These are phyloP conservation scores for Symbiodinium natans DNA, from an alignment of 73 alveolate genomes.

Conservation along the genomic window DNA sequence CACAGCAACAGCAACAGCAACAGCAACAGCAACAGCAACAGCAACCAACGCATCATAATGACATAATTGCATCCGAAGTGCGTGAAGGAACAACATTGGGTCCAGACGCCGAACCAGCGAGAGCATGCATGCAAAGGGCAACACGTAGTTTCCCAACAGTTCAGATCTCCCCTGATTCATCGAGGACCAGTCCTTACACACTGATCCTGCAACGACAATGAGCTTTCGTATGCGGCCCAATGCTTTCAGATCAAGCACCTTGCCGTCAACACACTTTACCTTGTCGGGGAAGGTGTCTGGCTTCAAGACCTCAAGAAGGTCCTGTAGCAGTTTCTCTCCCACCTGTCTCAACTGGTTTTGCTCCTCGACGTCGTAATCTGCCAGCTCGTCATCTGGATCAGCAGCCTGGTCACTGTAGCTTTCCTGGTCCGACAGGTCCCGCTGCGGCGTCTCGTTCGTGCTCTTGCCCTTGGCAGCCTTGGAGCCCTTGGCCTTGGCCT, in stretches of 20 bases:
- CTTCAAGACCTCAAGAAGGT: background rate
- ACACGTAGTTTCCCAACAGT: background rate
- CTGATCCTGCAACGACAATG: background rate
- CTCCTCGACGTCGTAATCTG: too few relatives aligned
- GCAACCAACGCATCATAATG: too few relatives aligned
- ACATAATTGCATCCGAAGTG: too few relatives aligned
- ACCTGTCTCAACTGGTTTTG: background rate
- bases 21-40: too few relatives aligned
- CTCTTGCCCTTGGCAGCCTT: background rate
- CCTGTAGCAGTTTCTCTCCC: background rate
- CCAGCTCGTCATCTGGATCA: too few relatives aligned
- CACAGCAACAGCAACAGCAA: too few relatives aligned
- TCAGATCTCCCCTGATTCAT: background rate
- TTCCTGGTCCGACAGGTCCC: too few relatives aligned
- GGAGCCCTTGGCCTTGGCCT: too few relatives aligned
- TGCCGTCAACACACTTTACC: background rate
- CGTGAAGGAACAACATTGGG: background rate
- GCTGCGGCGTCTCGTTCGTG: background rate
- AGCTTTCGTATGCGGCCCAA: background rate
- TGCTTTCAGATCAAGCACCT: background rate
- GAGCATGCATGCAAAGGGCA: slow-evolving; percentile 3
- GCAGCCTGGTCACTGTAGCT: background rate
- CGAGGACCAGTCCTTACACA: slow-evolving; percentile 9
- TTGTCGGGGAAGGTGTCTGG: background rate
- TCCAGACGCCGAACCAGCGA: background rate